phyloP scores from a whole-genome alignment of 2,329 filamentous ascomycete species.

The Pseudocercospora crystallina region DNA sequence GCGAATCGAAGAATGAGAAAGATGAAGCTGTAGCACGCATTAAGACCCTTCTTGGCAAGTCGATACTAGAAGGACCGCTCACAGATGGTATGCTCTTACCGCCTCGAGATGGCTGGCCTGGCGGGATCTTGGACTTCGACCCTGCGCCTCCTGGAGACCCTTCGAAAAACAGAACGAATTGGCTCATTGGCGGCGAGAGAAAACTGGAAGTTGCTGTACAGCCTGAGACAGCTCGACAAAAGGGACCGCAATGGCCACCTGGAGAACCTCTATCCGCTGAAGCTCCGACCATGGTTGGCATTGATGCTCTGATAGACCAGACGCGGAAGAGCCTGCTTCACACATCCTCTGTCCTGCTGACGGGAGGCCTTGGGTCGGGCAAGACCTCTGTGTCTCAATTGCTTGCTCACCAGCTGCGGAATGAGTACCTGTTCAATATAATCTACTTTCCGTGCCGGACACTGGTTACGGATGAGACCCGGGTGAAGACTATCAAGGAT shows the following conservation, averaged over 20 bases:
- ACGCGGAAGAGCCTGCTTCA: slow-evolving; percentile 76
- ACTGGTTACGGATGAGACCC: slow-evolving; percentile 84
- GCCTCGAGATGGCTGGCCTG: slow-evolving; percentile 70
- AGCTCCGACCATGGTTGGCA: slow-evolving; percentile 72
- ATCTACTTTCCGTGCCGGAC: slow-evolving; percentile 85
- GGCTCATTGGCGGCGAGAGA: slow-evolving; percentile 76
- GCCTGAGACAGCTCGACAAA: slow-evolving; percentile 66
- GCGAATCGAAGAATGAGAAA: slow-evolving; percentile 78
- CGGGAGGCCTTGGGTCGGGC: slow-evolving; percentile 83
- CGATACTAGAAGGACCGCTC: slow-evolving; percentile 77
- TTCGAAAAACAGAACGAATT: slow-evolving; percentile 54
- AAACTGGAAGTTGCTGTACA: slow-evolving; percentile 76
- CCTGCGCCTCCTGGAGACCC: slow-evolving; percentile 50
- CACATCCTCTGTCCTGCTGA: slow-evolving; percentile 84
- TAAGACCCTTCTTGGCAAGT: slow-evolving; percentile 66
- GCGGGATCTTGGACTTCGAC: slow-evolving; percentile 79
- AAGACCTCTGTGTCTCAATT: slow-evolving; percentile 80
- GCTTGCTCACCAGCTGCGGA: slow-evolving; percentile 70
- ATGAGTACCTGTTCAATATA: slow-evolving; percentile 74
- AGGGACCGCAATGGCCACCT: slow-evolving; percentile 49
- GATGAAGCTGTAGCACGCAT: slow-evolving; percentile 75
- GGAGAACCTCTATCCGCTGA: slow-evolving; percentile 55
- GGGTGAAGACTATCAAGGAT: slow-evolving; percentile 88
- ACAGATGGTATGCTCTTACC: slow-evolving; percentile 84
- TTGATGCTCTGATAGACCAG: slow-evolving; percentile 72